Conservation (phyloP, 768 basidiomycete species). For the Mycena rebaudengoi region DNA sequence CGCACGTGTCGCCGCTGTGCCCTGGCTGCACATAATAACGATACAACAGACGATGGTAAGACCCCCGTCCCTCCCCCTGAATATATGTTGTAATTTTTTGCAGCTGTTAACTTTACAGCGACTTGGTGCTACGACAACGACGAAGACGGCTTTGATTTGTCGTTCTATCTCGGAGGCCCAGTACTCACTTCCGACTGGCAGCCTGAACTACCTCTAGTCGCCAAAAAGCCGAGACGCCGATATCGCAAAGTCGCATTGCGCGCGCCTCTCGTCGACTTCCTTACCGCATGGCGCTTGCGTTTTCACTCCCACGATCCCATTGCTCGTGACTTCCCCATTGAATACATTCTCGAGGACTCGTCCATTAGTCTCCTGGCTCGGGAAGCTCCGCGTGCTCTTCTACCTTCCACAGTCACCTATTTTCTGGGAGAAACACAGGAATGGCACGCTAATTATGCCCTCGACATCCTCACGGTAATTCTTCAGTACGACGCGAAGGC, state of each 20-base stretch:
- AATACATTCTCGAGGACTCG: neutral
- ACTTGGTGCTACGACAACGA: conserved; percentile 1
- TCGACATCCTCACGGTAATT: neutral
- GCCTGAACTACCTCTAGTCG: neutral
- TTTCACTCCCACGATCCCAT: neutral
- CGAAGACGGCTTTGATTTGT: neutral
- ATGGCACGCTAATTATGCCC: neutral
- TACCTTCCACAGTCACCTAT: neutral
- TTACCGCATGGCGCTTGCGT: neutral
- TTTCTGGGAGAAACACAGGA: neutral
- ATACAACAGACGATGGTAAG: neutral
- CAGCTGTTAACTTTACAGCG: neutral
- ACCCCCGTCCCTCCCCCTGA: too few species aligned
- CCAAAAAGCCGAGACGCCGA: neutral
- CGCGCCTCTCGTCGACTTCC: neutral
- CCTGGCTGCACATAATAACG: neutral
- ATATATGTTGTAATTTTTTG: too few species aligned
- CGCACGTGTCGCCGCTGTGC: neutral
- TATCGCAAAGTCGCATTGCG: neutral
- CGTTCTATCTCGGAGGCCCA: neutral
- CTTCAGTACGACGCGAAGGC: neutral
- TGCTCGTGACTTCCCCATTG: neutral
- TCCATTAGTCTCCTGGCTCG: neutral
- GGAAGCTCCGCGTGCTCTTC: neutral
- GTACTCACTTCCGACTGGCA: neutral